Base-by-base conservation (phyloP, 441 rosid species). In the Populus tomentosa region DNA sequence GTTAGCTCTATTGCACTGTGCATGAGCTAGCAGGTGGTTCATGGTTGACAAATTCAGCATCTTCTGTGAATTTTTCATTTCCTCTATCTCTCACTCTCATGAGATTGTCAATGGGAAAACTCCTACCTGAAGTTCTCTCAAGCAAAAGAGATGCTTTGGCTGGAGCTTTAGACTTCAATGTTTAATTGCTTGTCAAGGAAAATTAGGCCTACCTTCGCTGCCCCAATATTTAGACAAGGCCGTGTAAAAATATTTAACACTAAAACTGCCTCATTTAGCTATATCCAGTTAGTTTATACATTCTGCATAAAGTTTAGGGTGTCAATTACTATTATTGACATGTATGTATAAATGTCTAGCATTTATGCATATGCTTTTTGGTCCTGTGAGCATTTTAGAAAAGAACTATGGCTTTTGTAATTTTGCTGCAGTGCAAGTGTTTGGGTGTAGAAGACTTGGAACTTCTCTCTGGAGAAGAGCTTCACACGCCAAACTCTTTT, bases 361-460 rank as follows among this genome's bases (percentile, higher is more conserved):
- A 13, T 23, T 20, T 36, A 46, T n/a, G 36, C 64, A 53, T 33
- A 33, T 68, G 11, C 62, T 32, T 59, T 65, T 73, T 77, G 30
- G 16, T 28, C 38, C 66, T 71, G 71, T 70, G 59, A 50, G 67
- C 30, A 10, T 32, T 67, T 46, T 5, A 53, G 24, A 75, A 36
- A 7, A 70, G n/a, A 61, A 6, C 2, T 9, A 18, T 77, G 10
- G 11, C 7, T 26, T 63, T n/a, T 71, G 16, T 24, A 30, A 42
- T 83, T 62, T 53, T 82, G 78, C 77, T 71, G 77, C 76, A 92
- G 99, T 94, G 98, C 89, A 90, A 89, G 73, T 86, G 86, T 77
- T 84, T 94, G 89, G 99, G 99, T 6, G 95, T 96, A 16, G 91
- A 90, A 78, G 95, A 90, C 85, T 84, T 96, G 86, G 95, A 89